Evolutionary conservation across 768 basidiomycete species (phyloP), one percentile per base, ranked within the genome.

Genomic region (Auriscalpium orientale): DNA sequence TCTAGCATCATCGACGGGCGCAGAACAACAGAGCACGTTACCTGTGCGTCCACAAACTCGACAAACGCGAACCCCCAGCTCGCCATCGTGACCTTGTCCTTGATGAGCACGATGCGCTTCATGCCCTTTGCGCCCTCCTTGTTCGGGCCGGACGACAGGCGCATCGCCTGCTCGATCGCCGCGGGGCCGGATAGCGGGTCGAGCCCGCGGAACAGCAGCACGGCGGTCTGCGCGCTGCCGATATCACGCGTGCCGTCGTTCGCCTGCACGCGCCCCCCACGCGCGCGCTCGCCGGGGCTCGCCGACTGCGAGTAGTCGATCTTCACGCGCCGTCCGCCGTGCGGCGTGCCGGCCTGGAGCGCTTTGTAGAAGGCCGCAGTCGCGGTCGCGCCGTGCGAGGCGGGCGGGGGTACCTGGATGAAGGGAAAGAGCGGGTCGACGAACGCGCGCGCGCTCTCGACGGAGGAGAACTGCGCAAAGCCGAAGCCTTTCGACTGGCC

Each of bases 211-310:
- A 99, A 87, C 13, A 99, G 79, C 13, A 99, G 74, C 15, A 98
- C 85, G 20, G 91, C 79, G 28, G 81, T 80, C 62, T 89, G 89
- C 1, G 88, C 72, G 60, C 89, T 90, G 58, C 92, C 95, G 65
- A 98, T 95, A 72, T 99, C 95, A 53, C 94, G 81, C 53, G 91
- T 98, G 2, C 97, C 97, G 64, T 99, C 97, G 66, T 95, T 98
- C 69, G 77, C 68, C 55, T 85, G 83, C 54, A 82, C 82, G n/a
- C 67, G 78, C 48, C 76, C 78, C 49, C 73, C 62, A 53, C 82
- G 79, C 11, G 82, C 79, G 63, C 79, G 80, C 57, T 86, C 85
- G 49, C 83, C 79, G 28, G 87, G 89, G 33, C 81, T 79, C 28
- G 87, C 87, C 60, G 87, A 90, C 72, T 92, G 84, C 3, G 95